phyloP scores from a whole-genome alignment of 2,329 filamentous ascomycete genomes.

The Arthrobotrys megalospora region DNA sequence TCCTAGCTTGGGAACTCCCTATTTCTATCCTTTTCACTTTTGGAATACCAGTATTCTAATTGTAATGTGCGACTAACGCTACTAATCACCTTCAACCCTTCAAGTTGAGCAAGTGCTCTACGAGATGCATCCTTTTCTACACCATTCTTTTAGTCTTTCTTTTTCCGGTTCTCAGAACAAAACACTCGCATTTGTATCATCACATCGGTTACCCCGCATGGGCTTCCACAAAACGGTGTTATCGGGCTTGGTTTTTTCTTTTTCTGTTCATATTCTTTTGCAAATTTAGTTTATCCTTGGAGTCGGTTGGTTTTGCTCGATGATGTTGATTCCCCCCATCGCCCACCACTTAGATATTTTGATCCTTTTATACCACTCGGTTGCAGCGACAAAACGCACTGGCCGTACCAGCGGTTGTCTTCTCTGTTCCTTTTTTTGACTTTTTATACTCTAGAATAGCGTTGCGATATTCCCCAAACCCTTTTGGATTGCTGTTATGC shows the following conservation, averaged over 20 bases:
- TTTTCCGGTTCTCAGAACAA: not conserved
- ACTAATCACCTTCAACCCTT: conserved; percentile 15
- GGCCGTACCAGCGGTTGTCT: not conserved
- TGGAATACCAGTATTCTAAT: conserved; percentile 41
- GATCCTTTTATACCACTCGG: conserved; percentile 50
- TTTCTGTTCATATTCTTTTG: conserved; percentile 18
- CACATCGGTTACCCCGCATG: conserved; percentile 37
- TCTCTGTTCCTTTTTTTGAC: conserved; percentile 10
- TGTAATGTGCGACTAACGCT: conserved; percentile 31
- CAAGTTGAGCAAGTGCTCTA: not conserved
- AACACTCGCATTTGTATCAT: conserved; percentile 51
- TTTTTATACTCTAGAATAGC: conserved; percentile 55
- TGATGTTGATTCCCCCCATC: conserved; percentile 53
- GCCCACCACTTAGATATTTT: conserved; percentile 31
- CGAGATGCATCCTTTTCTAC: not conserved
- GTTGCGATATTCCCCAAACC: conserved; percentile 47
- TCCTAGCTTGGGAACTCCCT: not conserved
- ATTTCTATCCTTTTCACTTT: conserved; percentile 8
- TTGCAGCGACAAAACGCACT: conserved; percentile 40
- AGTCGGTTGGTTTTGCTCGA: conserved; percentile 50
- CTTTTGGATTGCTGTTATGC: conserved; percentile 1
- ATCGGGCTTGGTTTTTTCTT: conserved; percentile 41
- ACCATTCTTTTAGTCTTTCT: conserved; percentile 35
- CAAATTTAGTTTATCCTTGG: conserved; percentile 17
- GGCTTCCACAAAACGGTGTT: conserved; percentile 57